Evolutionary conservation across 768 basidiomycete genomes (phyloP), one percentile per base, ranked within the genome.

Genomic region (Boletellus emodensis): DNA sequence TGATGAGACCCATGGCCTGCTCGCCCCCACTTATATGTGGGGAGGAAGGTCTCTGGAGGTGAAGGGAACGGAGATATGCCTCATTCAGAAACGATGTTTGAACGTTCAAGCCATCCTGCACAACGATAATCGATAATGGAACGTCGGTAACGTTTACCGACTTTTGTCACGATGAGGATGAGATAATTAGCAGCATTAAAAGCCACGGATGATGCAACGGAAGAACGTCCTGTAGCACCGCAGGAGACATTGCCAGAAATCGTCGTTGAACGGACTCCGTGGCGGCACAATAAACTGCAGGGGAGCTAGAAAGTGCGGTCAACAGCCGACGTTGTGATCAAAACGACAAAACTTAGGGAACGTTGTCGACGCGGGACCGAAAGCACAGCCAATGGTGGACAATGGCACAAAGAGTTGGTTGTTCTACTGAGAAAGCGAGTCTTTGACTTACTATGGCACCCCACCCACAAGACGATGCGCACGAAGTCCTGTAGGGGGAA

Each of bases 71-170:
- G 36, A 9, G 33, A 12, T 45, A 35, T 38, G 20, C 22, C 46
- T 45, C 18, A 14, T 50, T 45, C 18, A 17, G 32, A 9, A 17
- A 20, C 22, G 43, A 44, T 1, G 32, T 14, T 22, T 22, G 43
- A 50, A 51, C 35, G 28, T 60, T 48, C 14, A 39, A 34, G 48
- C 59, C 61, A 60, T 60, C 60, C 53, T 53, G 53, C 65, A 44
- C 49, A 42, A 50, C 20, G 12, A 40, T 34, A 26, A 39, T 45
- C 45, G 41, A 45, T 15, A 33, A 43, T 37, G 47, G 59, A 52
- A 36, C 17, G 47, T 47, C 30, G 24, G 44, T 9, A 50, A 54
- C 15, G 38, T 49, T 34, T 17, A 22, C 17, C 22, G 40, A 26
- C 36, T 33, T 34, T 47, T 41, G 39, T 40, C 3, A 42, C 41